These are phyloP conservation scores for Trichoderma hamatum DNA, from an alignment of 2,329 filamentous ascomycete species.

Conservation along the genomic window DNA sequence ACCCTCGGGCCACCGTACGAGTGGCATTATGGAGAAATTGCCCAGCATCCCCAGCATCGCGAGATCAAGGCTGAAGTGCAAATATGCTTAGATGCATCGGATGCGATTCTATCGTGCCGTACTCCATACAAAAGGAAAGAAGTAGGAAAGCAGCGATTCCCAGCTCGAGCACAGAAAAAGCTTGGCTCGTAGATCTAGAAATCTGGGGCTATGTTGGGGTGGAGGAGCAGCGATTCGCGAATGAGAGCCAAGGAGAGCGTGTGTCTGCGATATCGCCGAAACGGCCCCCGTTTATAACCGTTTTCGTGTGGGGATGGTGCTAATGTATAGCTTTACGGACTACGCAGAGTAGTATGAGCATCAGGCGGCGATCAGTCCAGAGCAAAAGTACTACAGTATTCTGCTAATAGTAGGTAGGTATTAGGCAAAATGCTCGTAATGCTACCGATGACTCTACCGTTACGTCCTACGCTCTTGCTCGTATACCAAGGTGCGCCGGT, in stretches of 20 bases:
- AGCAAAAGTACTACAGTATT: neutral
- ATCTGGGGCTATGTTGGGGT: conserved; percentile 18
- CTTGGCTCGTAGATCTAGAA: conserved; percentile 20
- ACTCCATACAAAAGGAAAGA: neutral
- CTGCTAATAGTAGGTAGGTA: neutral
- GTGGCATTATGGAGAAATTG: conserved; percentile 14
- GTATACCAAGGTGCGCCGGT: neutral
- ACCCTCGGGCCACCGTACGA: conserved; percentile 6
- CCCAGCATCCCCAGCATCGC: conserved; percentile 1
- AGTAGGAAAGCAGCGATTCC: conserved; percentile 1
- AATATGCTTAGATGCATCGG: neutral
- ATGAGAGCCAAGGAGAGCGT: conserved; percentile 5
- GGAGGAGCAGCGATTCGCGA: conserved; percentile 18
- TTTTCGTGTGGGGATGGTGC: neutral
- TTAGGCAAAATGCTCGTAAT: neutral
- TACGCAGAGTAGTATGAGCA: neutral
- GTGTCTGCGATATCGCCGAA: conserved; percentile 1
- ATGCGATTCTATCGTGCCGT: conserved; percentile 4
- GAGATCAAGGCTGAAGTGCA: conserved; percentile 2
- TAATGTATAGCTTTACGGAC: neutral
- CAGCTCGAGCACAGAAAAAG: conserved; percentile 9
- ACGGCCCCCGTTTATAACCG: conserved; percentile 13
- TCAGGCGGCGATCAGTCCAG: conserved; percentile 20
- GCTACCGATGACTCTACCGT: neutral
- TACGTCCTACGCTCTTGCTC: neutral